Evolutionary conservation across 345 rosid species (phyloP).

Genomic region (Bretschneidera sinensis): DNA sequence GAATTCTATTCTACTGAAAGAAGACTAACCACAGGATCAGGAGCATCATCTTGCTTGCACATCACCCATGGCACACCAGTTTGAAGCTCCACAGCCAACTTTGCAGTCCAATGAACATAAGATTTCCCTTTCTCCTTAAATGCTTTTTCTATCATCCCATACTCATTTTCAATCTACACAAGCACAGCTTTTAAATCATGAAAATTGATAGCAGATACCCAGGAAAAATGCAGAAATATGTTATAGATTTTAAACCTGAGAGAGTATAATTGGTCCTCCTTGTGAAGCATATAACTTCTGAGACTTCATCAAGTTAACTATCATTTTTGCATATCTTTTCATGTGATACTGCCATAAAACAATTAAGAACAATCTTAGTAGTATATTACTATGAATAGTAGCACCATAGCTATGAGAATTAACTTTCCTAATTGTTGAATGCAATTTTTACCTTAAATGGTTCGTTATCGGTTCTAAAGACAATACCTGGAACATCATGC

Average conservation of each 20-base stretch:
- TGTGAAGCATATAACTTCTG: slow-evolving; percentile 70
- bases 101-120: slow-evolving; percentile 73
- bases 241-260: slow-evolving; percentile 45
- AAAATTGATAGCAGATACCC: background rate
- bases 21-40: slow-evolving; percentile 70
- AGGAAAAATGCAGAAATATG: background rate
- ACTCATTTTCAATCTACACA: slow-evolving; percentile 76
- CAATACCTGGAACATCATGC: slow-evolving; percentile 64
- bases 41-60: slow-evolving; percentile 89
- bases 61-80: slow-evolving; percentile 91
- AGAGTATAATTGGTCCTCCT: slow-evolving; percentile 85
- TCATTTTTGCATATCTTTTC: slow-evolving; percentile 47
- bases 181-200: background rate
- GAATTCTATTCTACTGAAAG: background rate
- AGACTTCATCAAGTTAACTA: slow-evolving; percentile 66
- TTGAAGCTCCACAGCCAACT: slow-evolving; percentile 59
- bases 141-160: slow-evolving; percentile 44
- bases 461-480: slow-evolving; percentile 65
- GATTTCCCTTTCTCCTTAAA: slow-evolving; percentile 49
- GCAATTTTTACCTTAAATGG: slow-evolving; percentile 61
- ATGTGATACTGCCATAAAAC: slow-evolving; percentile 47
- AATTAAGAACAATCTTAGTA: background rate
- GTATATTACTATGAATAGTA: background rate
- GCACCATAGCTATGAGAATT: background rate
- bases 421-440: background rate